A percentile compares a stretch with the other conserved stretches of the same genome.
phyloP scores from a whole-genome alignment of 2,329 filamentous ascomycete genomes.

The Trichoderma oligosporum region DNA sequence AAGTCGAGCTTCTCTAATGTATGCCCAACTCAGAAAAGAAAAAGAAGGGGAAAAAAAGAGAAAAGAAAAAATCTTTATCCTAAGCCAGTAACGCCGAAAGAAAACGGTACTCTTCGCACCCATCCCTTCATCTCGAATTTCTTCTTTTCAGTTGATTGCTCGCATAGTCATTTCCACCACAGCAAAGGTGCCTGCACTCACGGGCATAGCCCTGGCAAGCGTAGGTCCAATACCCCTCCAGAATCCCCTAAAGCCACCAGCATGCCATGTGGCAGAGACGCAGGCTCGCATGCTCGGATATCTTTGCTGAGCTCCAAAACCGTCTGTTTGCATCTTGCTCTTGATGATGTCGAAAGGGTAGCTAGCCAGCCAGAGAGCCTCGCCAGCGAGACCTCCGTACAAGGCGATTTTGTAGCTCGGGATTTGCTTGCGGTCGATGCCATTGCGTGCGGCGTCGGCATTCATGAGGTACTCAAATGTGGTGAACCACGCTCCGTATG shows the following conservation, averaged over 20 bases:
- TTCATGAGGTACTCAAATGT: conserved; percentile 97
- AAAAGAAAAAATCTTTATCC: not conserved
- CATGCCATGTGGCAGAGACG: conserved; percentile 75
- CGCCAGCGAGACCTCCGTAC: conserved; percentile 90
- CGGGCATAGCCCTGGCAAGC: conserved; percentile 90
- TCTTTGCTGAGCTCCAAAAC: conserved; percentile 67
- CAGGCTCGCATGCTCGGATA: conserved; percentile 85
- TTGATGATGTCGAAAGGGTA: conserved; percentile 98
- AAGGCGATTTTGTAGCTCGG: conserved; percentile 80
- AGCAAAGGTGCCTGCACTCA: conserved; percentile 95
- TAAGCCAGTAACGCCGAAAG: conserved; percentile 10
- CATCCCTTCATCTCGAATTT: not conserved
- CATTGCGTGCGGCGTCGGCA: conserved; percentile 73
- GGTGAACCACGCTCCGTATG: conserved; percentile 94
- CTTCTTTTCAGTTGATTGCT: conserved; percentile 46
- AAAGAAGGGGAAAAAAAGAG: too few relatives aligned
- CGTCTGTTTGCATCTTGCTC: conserved; percentile 99
- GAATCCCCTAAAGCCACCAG: conserved; percentile 77
- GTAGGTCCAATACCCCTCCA: conserved; percentile 94
- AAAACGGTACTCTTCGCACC: too few relatives aligned
- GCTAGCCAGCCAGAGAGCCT: conserved; percentile 86
- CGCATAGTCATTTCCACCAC: conserved; percentile 68
- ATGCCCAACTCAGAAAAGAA: too few relatives aligned
- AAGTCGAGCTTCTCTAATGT: too few relatives aligned
- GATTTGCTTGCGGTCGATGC: conserved; percentile 70